A percentile compares a stretch with the other conserved stretches of the same genome.
Conservation (phyloP, 768 basidiomycete species). For the Hericium erinaceus region DNA sequence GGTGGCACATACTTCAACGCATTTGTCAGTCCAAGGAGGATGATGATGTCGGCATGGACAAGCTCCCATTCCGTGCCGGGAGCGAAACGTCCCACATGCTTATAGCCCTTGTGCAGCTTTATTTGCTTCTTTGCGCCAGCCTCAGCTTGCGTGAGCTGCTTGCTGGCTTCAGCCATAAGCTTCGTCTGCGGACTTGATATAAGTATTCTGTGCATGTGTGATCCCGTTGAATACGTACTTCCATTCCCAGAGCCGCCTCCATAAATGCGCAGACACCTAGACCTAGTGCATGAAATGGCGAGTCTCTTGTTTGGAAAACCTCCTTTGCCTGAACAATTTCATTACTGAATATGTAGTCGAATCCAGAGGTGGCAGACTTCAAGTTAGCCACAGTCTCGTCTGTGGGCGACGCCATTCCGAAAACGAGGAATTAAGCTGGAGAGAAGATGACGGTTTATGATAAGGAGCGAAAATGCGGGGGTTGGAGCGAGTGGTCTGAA, state of each 20-base stretch:
- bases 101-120: conserved; percentile 27
- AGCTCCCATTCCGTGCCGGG: conserved; percentile 73
- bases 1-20: conserved; percentile 47
- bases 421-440: background rate
- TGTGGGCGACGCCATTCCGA: background rate
- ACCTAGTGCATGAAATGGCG: conserved; percentile 68
- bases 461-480: background rate
- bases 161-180: conserved; percentile 54
- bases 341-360: conserved; percentile 62
- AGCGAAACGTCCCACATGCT: conserved; percentile 34
- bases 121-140: conserved; percentile 48
- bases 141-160: conserved; percentile 48
- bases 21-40: conserved; percentile 61
- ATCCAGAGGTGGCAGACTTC: conserved; percentile 37
- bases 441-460: background rate
- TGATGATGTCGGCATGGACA: conserved; percentile 60
- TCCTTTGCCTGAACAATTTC: conserved; percentile 46
- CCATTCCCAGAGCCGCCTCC: conserved; percentile 76
- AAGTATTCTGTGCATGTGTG: background rate
- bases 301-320: conserved; percentile 39
- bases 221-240: conserved; percentile 32
- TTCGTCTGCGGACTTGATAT: conserved; percentile 30
- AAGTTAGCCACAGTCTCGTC: conserved; percentile 23
- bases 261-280: conserved; percentile 65
- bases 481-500: too few species aligned